phyloP scores from a whole-genome alignment of 768 basidiomycete genomes.

The Galerina sulciceps region DNA sequence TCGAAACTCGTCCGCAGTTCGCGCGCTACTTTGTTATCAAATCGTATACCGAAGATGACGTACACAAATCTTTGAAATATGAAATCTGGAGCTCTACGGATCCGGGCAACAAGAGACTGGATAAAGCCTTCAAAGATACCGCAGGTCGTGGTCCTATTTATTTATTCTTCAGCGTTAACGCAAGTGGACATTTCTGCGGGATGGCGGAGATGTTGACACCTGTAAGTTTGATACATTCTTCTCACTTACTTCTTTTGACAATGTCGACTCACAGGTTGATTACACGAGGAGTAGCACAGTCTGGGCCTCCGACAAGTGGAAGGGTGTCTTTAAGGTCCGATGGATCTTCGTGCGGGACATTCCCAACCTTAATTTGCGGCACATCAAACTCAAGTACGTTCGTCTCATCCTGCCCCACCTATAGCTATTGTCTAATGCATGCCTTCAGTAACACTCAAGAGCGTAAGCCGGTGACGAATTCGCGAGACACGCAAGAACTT shows the following conservation, averaged over 20 bases:
- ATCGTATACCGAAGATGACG: constrained; percentile 98
- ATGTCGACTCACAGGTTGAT: constrained; percentile 67
- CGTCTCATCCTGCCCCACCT: not conserved
- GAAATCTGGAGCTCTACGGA: constrained; percentile 99
- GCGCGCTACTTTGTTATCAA: constrained; percentile 98
- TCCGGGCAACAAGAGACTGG: constrained; percentile 95
- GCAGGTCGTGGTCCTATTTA: constrained; percentile 92
- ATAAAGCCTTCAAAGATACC: constrained; percentile 97
- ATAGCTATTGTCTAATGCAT: constrained; percentile 12
- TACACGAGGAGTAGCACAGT: constrained; percentile 94
- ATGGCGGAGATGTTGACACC: constrained; percentile 98
- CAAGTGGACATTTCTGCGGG: constrained; percentile 96
- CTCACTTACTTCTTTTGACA: not conserved
- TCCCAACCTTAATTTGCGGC: constrained; percentile 85
- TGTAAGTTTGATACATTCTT: constrained; percentile 42
- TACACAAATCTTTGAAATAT: constrained; percentile 97
- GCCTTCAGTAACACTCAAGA: constrained; percentile 88
- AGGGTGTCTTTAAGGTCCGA: constrained; percentile 96
- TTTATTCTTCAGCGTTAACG: constrained; percentile 98
- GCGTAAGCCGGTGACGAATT: constrained; percentile 97
- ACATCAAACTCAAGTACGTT: constrained; percentile 83
- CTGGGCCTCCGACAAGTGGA: constrained; percentile 99
- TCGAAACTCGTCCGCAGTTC: constrained; percentile 80
- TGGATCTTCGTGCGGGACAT: constrained; percentile 99
- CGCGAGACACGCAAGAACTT: constrained; percentile 96